Conservation (phyloP, 495 filamentous ascomycete species). For the Clavariopsis aquatica region DNA sequence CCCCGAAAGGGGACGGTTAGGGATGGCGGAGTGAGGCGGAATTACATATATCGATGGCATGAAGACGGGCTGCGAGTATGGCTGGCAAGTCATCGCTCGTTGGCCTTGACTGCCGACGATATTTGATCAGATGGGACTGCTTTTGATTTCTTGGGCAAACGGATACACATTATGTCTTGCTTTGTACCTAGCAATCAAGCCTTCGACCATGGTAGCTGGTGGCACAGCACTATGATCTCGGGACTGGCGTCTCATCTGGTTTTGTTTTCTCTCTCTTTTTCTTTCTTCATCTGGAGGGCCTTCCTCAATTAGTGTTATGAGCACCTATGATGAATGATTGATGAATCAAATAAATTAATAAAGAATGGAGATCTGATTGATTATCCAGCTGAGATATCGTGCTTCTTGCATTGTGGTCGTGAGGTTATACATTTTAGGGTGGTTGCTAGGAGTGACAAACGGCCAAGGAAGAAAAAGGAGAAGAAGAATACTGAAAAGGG, state of each 20-base stretch:
- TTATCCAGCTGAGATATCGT: background rate
- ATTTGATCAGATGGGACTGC: slow-evolving; percentile 20
- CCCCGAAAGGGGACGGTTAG: slow-evolving; percentile 21
- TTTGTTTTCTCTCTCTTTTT: slow-evolving; percentile 10
- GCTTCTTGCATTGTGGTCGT: background rate
- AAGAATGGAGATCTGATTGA: slow-evolving; percentile 3
- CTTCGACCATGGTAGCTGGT: slow-evolving; percentile 15
- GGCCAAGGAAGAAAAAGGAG: too few relatives aligned
- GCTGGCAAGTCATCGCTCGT: slow-evolving; percentile 14
- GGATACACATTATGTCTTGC: slow-evolving; percentile 15
- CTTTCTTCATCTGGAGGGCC: background rate
- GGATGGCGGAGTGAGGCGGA: background rate
- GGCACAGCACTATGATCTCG: slow-evolving; percentile 11
- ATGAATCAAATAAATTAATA: background rate
- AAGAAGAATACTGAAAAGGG: too few relatives aligned
- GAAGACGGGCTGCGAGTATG: background rate
- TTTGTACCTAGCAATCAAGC: background rate
- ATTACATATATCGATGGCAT: slow-evolving; percentile 10
- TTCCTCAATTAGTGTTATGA: slow-evolving; percentile 5
- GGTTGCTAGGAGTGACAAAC: too few relatives aligned
- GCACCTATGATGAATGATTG: slow-evolving; percentile 2
- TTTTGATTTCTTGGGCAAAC: slow-evolving; percentile 7
- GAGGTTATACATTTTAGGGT: too few relatives aligned
- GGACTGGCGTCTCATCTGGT: slow-evolving; percentile 22
- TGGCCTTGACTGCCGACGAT: background rate